Evolutionary conservation across 2,329 filamentous ascomycete species (phyloP), one percentile per base, ranked within the genome.

Genomic region (Penicillium verrucosum): DNA sequence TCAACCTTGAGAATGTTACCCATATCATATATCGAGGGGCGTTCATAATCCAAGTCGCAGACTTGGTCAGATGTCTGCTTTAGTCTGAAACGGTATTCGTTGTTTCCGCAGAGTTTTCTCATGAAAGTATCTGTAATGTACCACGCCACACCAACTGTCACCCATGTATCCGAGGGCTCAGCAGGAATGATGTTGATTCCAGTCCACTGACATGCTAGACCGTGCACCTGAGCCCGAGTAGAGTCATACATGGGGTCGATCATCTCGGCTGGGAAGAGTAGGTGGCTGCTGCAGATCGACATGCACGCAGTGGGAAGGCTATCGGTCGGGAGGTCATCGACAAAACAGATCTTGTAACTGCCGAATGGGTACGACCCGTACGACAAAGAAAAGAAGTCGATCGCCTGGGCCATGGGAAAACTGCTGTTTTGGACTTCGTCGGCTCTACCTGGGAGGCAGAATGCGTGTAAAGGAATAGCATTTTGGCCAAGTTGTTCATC

Each of bases 91-190:
- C 92, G 84, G 71, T 96, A 94, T 67, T 96, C 91, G 70, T 99
- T 99, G 70, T 95, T 95, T 8, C 94, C 94, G 68, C 91, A 95
- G 3, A 99, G 81, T 63, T 86, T 88, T 71, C 88, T 90, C 83
- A 97, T 90, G 74, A 96, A 97, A 4, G 91, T 82, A 65, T 97
- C 93, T 1, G 93, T 92, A 83, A 99, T 96, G 78, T 91, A 99
- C 78, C 93, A 92, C 0, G 93, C 89, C 45, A 95, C 88, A 14
- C 93, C 95, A 52, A 94, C 83, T 12, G 93, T 88, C 21, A 95
- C 86, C 94, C 94, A 99, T 52, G 87, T 85, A 72, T 99, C 94
- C 50, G 82, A 82, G 18, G 87, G 85, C 40, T 88, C 86, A 68
- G 92, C 90, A 0, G 94, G 88, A 46, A 96, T 88, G 63, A 99